phyloP scores from a whole-genome alignment of 352 stramenopile genomes.

The Globisporangium nagaii region DNA sequence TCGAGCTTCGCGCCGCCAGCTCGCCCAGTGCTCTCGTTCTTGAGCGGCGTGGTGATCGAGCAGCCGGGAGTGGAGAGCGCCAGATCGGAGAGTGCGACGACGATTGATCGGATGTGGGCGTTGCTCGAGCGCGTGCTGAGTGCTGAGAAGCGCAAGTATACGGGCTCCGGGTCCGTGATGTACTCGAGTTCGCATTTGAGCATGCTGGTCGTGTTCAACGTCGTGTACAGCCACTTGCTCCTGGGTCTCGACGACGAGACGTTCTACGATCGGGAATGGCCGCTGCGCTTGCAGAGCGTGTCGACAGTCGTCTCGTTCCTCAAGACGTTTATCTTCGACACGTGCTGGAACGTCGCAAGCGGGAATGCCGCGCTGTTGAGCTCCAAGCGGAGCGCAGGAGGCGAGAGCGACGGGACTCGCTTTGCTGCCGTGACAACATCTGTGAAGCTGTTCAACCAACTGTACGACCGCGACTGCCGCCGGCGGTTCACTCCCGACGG shows the following conservation, averaged over 20 bases:
- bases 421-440: constrained; percentile 53
- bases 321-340: constrained; percentile 67
- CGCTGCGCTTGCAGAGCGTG: constrained; percentile 40
- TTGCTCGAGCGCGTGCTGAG: constrained; percentile 18
- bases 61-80: constrained; percentile 6
- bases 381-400: neutral
- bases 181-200: constrained; percentile 23
- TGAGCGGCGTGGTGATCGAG: constrained; percentile 46
- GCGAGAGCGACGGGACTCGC: constrained; percentile 20
- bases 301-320: constrained; percentile 36
- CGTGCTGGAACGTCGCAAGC: constrained; percentile 45
- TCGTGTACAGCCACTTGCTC: constrained; percentile 61
- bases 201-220: constrained; percentile 56
- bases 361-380: constrained; percentile 4
- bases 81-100: neutral
- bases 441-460: constrained; percentile 76
- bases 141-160: constrained; percentile 8
- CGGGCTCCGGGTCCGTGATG: constrained; percentile 1
- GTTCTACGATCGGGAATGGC: constrained; percentile 61
- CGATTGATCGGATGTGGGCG: constrained; percentile 33
- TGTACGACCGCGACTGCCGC: constrained; percentile 68
- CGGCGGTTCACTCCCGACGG: constrained; percentile 35
- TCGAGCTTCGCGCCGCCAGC: constrained; percentile 41
- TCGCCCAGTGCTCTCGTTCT: constrained; percentile 34
- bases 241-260: constrained; percentile 62